Percentiles rank a stretch among this genome's conserved stretches.
Evolutionary conservation across 2,329 filamentous ascomycete genomes (phyloP).

Genomic region (Chaetomiaceae sp.): DNA sequence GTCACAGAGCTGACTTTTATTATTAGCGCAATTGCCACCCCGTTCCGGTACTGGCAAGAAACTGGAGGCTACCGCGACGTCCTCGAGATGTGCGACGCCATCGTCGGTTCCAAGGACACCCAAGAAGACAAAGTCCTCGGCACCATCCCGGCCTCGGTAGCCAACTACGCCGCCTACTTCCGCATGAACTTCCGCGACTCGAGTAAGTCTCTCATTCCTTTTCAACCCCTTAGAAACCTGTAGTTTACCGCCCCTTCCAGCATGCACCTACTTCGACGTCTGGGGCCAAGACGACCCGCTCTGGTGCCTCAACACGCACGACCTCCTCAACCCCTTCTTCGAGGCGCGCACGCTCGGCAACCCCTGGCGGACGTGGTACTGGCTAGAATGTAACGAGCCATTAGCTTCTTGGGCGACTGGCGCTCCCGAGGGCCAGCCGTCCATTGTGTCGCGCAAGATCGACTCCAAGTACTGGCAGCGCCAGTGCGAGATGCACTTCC

Average conservation of each 20-base stretch:
- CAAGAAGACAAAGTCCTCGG: conserved; percentile 15
- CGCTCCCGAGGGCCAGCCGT: conserved; percentile 14
- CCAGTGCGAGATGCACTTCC: conserved; percentile 26
- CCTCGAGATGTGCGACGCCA: conserved; percentile 20
- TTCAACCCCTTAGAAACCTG: no score
- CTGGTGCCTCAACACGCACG: conserved; percentile 26
- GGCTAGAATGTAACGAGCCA: conserved; percentile 25
- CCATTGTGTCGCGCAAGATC: conserved; percentile 23
- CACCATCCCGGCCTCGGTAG: conserved; percentile 17
- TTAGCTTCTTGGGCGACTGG: conserved; percentile 23
- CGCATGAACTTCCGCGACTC: conserved; percentile 21
- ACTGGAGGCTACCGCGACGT: conserved; percentile 20
- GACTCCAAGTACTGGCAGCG: conserved; percentile 20
- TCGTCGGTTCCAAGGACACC: conserved; percentile 6
- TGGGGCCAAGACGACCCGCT: conserved; percentile 25
- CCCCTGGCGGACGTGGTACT: conserved; percentile 25
- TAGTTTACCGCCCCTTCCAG: neutral
- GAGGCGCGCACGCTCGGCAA: conserved; percentile 24
- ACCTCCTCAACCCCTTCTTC: conserved; percentile 22
- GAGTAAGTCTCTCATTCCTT: conserved; percentile 9
- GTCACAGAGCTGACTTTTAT: neutral
- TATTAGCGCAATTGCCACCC: conserved; percentile 21
- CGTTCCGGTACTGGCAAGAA: conserved; percentile 24
- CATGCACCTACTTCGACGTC: conserved; percentile 24
- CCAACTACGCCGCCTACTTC: conserved; percentile 23